Evolutionary conservation across 1,139 yeast genomes (phyloP).

Genomic region (Blastobotrys illinoisensis): DNA sequence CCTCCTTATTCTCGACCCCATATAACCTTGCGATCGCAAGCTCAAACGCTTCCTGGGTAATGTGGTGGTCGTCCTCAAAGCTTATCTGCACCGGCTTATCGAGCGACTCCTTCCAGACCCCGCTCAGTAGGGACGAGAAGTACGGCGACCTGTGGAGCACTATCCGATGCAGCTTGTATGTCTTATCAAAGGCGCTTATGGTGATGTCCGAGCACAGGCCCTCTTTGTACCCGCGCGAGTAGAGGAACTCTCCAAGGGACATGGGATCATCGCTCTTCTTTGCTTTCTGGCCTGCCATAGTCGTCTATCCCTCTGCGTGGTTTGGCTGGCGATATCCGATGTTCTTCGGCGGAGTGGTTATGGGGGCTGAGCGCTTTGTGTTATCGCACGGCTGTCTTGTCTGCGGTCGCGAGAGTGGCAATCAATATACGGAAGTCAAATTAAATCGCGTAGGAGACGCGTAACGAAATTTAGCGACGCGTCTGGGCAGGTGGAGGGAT

Average conservation of each 20-base stretch:
- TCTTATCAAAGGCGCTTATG: slow-evolving; percentile 40
- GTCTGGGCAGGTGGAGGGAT: neutral
- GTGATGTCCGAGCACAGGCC: slow-evolving; percentile 48
- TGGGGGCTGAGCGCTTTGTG: neutral
- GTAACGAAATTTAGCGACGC: neutral
- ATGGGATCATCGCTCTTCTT: slow-evolving; percentile 12
- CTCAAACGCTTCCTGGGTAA: slow-evolving; percentile 43
- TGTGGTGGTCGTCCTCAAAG: slow-evolving; percentile 39
- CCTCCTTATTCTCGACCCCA: slow-evolving; percentile 36
- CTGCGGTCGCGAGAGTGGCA: neutral
- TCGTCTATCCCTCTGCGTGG: neutral
- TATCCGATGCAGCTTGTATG: slow-evolving; percentile 41
- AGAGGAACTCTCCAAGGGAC: slow-evolving; percentile 32
- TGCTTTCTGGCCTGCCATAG: neutral
- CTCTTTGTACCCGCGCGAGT: slow-evolving; percentile 37
- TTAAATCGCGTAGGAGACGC: neutral
- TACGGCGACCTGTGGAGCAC: slow-evolving; percentile 44
- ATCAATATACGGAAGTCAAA: neutral
- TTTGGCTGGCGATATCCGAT: neutral
- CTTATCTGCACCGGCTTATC: slow-evolving; percentile 27
- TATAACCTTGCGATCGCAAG: slow-evolving; percentile 41
- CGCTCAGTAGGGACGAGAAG: slow-evolving; percentile 41
- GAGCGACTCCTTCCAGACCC: slow-evolving; percentile 37
- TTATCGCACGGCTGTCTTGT: neutral
- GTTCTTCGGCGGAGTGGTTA: neutral